A percentile compares a stretch with the other conserved stretches of the same genome.
Evolutionary conservation across 805 yeast species (phyloP).

Genomic region (Lachancea sp.): DNA sequence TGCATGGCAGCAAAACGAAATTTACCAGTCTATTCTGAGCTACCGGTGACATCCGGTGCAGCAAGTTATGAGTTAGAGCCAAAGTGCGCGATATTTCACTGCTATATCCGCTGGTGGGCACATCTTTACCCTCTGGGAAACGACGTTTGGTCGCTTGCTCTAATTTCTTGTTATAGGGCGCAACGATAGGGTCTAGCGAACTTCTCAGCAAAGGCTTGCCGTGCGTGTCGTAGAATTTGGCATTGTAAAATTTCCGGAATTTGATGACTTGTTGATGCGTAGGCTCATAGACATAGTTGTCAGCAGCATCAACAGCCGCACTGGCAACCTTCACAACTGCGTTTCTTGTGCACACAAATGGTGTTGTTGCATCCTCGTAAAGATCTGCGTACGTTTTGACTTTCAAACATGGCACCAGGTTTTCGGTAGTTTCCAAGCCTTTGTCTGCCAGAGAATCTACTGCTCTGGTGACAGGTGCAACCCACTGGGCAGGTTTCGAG

Average conservation of each 20-base stretch:
- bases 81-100: slow-evolving; percentile 55
- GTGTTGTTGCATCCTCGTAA: slow-evolving; percentile 44
- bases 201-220: slow-evolving; percentile 60
- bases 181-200: slow-evolving; percentile 54
- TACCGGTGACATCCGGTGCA: slow-evolving; percentile 35
- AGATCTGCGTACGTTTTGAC: slow-evolving; percentile 46
- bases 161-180: slow-evolving; percentile 53
- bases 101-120: slow-evolving; percentile 39
- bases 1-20: slow-evolving; percentile 32
- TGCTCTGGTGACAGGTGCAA: slow-evolving; percentile 40
- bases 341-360: slow-evolving; percentile 42
- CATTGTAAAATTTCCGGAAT: slow-evolving; percentile 45
- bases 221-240: slow-evolving; percentile 46
- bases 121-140: slow-evolving; percentile 42
- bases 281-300: slow-evolving; percentile 40
- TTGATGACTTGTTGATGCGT: slow-evolving; percentile 41
- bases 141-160: slow-evolving; percentile 39
- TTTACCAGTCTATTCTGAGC: slow-evolving; percentile 23
- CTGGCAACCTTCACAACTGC: slow-evolving; percentile 35
- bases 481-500: slow-evolving; percentile 30
- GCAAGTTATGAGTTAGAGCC: slow-evolving; percentile 37
- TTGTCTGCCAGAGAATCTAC: slow-evolving; percentile 51
- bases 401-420: slow-evolving; percentile 51
- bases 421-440: slow-evolving; percentile 52
- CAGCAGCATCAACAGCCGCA: slow-evolving; percentile 27